These are phyloP conservation scores for Hypoxylon sp. DNA, from an alignment of 2,329 filamentous ascomycete genomes.

Conservation along the genomic window DNA sequence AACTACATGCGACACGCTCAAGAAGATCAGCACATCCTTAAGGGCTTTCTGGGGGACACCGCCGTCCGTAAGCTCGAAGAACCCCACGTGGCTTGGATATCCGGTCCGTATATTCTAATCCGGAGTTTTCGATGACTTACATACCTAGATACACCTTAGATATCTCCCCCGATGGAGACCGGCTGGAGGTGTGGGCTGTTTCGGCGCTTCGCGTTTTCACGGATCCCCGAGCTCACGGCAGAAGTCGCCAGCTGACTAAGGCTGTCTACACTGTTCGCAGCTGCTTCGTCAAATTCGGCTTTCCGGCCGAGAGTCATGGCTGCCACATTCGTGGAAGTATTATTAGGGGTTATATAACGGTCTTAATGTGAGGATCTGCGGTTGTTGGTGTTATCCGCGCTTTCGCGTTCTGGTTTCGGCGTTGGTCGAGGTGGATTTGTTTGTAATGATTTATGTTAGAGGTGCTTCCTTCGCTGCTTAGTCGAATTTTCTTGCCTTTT, in stretches of 20 bases:
- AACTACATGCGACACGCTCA: neutral
- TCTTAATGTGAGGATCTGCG: neutral
- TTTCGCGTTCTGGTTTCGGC: neutral
- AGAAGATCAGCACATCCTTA: neutral
- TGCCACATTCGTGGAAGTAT: no score
- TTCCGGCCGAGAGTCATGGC: neutral
- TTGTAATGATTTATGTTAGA: neutral
- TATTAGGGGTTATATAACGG: neutral
- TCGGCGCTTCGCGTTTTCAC: conserved; percentile 20
- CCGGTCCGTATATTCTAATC: conserved; percentile 7
- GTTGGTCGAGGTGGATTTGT: neutral
- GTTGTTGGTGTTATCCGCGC: neutral
- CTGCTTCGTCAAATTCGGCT: conserved; percentile 4
- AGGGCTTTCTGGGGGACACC: neutral
- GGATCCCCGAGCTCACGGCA: conserved; percentile 1
- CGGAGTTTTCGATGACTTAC: neutral
- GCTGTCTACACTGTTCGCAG: neutral
- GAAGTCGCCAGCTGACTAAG: conserved; percentile 5
- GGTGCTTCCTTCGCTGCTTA: neutral
- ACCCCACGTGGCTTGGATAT: neutral
- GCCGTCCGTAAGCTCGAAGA: conserved; percentile 1
- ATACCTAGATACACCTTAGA: no score
- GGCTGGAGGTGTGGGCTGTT: conserved; percentile 1
- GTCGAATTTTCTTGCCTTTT: neutral
- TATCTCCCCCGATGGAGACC: neutral